Conservation (phyloP, 805 yeast genomes). For the Yamadazyma insecticola region DNA sequence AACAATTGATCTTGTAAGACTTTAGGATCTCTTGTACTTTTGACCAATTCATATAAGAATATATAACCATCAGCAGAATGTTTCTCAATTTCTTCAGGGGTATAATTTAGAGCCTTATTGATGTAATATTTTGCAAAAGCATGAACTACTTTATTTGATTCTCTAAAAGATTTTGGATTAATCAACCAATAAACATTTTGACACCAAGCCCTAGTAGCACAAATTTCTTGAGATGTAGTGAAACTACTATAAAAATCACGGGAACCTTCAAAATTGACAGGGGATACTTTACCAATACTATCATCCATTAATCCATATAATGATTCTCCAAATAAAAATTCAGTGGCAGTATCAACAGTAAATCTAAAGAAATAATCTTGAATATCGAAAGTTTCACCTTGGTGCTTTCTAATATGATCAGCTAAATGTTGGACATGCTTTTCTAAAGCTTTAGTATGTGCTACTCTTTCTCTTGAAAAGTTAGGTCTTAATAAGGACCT, state of each 20-base stretch:
- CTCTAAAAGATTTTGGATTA: constrained; percentile 24
- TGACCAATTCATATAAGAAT: constrained; percentile 37
- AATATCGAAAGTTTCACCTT: constrained; percentile 21
- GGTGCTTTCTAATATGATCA: constrained; percentile 14
- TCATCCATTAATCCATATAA: constrained; percentile 21
- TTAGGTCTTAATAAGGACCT: constrained; percentile 30
- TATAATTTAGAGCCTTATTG: constrained; percentile 20
- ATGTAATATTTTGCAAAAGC: constrained; percentile 26
- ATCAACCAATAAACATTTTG: constrained; percentile 20
- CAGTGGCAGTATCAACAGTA: constrained; percentile 33
- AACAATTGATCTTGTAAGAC: constrained; percentile 37
- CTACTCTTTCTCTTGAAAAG: constrained; percentile 28
- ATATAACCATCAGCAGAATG: constrained; percentile 27
- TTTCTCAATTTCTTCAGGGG: constrained; percentile 23
- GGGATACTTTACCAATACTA: constrained; percentile 20
- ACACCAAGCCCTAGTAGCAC: constrained; percentile 27
- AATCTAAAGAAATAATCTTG: constrained; percentile 25
- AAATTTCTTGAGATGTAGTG: constrained; percentile 25
- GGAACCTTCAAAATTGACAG: constrained; percentile 12
- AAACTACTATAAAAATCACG: constrained; percentile 20
- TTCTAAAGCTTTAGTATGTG: constrained; percentile 24
- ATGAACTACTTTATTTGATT: constrained; percentile 26
- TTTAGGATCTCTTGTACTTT: constrained; percentile 32
- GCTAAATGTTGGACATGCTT: constrained; percentile 19
- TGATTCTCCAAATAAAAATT: constrained; percentile 33